Base-by-base conservation (phyloP, 2,329 filamentous ascomycete species). In the Trichoderma asperellum region DNA sequence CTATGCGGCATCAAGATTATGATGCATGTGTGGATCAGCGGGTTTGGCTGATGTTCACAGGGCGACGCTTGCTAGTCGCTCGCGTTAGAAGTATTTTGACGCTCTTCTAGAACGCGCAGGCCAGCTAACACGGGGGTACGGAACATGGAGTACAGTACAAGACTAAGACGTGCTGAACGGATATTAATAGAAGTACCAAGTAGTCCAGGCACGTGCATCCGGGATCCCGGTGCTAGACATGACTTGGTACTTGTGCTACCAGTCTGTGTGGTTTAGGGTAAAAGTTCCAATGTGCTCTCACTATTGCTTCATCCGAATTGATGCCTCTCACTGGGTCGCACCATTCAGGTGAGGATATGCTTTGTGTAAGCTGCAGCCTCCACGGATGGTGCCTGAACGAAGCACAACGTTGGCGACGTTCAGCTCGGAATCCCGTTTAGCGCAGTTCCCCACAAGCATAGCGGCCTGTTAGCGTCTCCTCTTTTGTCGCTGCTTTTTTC, bases 21-120 rank as follows among this genome's bases (percentile, higher is more conserved):
- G 40, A 29, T 16, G 52, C 52, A 11, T 43, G 32, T 57, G 62
- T 47, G 55, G 29, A 52, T 47, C 40, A 40, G 57, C 43, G 57
- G 35, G 27, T 27, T 21, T 59, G 40, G 57, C 35, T 29, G 34
- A 16, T 18, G 18, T 52, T 37, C 32, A 35, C 32, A 57, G n/a
- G 6, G 62, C n/a, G 14, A 27, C 21, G 53, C 40, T 16, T 58
- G 40, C 40, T 43, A 43, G 40, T 43, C 40, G 63, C n/a, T 49
- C 40, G 63, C 40, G 63, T 37, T 52, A 52, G 63, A 67, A 67
- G 29, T 43, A 52, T 59, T 66, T 32, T 67, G 63, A 47, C 63
- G 35, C 63, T 35, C 29, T 67, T 67, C 63, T 67, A 67, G 63
- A 67, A 67, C 55, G 55, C 55, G 63, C 24, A 37, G 34, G 10